These are phyloP conservation scores for Borealophlyctis nickersoniae DNA, from an alignment of 192 early-diverging fungal genomes.

Conservation along the genomic window DNA sequence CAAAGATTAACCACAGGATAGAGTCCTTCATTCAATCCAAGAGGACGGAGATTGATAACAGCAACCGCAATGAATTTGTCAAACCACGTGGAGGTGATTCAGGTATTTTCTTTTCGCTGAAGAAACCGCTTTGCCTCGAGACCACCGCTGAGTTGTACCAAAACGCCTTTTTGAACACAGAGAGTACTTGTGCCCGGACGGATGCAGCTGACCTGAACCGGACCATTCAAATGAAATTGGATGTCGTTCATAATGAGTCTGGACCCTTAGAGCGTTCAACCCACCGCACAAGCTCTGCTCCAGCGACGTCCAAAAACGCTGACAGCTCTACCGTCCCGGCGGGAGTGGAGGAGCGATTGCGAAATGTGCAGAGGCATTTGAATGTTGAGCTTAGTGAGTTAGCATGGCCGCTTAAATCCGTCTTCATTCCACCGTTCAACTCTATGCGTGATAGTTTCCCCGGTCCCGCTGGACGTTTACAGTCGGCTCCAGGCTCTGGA, in stretches of 20 bases:
- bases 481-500: slow-evolving; percentile 72
- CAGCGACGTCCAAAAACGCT: too few relatives aligned
- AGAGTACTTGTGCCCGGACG: slow-evolving; percentile 59
- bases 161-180: background rate
- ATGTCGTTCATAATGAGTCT: slow-evolving; percentile 64
- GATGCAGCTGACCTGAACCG: slow-evolving; percentile 71
- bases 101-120: background rate
- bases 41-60: slow-evolving; percentile 56
- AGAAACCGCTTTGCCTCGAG: background rate
- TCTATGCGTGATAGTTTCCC: slow-evolving; percentile 23
- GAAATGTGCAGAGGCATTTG: slow-evolving; percentile 72
- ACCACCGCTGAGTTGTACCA: background rate
- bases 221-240: slow-evolving; percentile 75
- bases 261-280: slow-evolving; percentile 60
- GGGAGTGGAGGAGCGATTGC: slow-evolving; percentile 59
- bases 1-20: slow-evolving; percentile 47
- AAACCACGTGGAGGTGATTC: slow-evolving; percentile 22
- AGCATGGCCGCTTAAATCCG: too few relatives aligned
- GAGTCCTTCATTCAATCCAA: slow-evolving; percentile 50
- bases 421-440: background rate
- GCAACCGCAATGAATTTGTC: slow-evolving; percentile 65
- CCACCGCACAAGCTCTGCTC: too few relatives aligned
- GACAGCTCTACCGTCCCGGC: slow-evolving; percentile 17
- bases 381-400: slow-evolving; percentile 56
- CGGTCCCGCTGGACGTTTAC: slow-evolving; percentile 37